Evolutionary conservation across 164 flowering plant genomes (phyloP).

Genomic region (Pachysandra terminalis): DNA sequence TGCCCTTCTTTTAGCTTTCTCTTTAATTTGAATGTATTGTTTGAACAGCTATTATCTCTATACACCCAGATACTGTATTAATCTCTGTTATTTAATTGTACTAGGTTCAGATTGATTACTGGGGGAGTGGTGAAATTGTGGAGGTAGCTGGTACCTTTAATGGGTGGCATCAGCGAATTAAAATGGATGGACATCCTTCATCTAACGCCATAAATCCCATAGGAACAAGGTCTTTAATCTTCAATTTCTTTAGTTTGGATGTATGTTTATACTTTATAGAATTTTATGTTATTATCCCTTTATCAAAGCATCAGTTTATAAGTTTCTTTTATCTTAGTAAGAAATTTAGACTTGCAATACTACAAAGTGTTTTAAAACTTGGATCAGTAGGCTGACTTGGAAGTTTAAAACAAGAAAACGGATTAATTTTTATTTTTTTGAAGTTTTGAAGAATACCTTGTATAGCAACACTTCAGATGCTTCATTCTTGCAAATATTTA

Average conservation of each 20-base stretch:
- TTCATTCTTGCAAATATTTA: too few species aligned
- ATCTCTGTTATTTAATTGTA: slow-evolving; percentile 11
- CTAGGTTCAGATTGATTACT: slow-evolving; percentile 71
- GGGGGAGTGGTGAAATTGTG: slow-evolving; percentile 62
- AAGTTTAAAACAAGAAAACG: too few species aligned
- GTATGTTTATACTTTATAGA: slow-evolving; percentile 1
- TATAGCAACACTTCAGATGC: too few species aligned
- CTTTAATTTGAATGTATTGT: background rate
- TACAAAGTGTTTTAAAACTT: too few species aligned
- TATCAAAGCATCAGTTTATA: background rate
- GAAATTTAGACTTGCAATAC: too few species aligned
- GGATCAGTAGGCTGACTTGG: too few species aligned
- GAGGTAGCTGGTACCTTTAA: slow-evolving; percentile 94
- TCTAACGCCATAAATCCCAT: slow-evolving; percentile 25
- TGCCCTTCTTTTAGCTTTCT: background rate
- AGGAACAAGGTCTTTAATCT: slow-evolving; percentile 44
- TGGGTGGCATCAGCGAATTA: slow-evolving; percentile 80
- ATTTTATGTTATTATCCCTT: background rate
- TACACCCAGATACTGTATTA: background rate
- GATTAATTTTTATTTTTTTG: too few species aligned
- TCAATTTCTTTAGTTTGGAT: background rate
- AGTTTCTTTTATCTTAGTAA: background rate
- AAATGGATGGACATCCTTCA: slow-evolving; percentile 56
- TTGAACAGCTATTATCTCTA: background rate
- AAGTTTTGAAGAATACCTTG: too few species aligned